Conservation (phyloP, 2,329 filamentous ascomycete species). For the Fusarium sp. region DNA sequence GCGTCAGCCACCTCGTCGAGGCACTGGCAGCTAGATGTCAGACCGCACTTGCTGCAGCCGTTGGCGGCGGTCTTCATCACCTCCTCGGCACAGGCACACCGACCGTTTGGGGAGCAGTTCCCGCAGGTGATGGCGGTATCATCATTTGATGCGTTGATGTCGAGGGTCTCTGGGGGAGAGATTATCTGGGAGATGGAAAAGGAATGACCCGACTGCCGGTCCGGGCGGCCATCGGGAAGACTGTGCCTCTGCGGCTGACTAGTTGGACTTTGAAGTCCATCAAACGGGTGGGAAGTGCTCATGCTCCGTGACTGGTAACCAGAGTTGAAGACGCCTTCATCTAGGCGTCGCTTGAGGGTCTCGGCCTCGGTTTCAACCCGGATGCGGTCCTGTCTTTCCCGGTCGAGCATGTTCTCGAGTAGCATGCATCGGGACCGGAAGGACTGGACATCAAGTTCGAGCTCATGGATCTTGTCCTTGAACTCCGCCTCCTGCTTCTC, state of each 20-base stretch:
- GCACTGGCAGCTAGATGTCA: constrained; percentile 72
- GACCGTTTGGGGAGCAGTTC: constrained; percentile 62
- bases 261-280: constrained; percentile 43
- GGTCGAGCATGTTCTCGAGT: constrained; percentile 72
- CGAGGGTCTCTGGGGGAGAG: constrained; percentile 60
- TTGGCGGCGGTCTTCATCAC: constrained; percentile 63
- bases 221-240: constrained; percentile 41
- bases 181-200: constrained; percentile 69
- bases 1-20: constrained; percentile 69
- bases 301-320: constrained; percentile 43
- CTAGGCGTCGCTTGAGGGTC: constrained; percentile 46
- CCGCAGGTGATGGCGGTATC: constrained; percentile 62
- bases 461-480: constrained; percentile 64
- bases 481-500: constrained; percentile 68
- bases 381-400: constrained; percentile 62
- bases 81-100: constrained; percentile 69
- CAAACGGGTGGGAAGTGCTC: constrained; percentile 41
- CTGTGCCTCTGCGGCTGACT: constrained; percentile 43
- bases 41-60: constrained; percentile 74
- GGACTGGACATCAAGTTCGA: constrained; percentile 75
- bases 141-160: constrained; percentile 44
- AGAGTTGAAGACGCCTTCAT: constrained; percentile 42
- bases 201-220: constrained; percentile 50
- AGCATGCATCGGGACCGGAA: constrained; percentile 70
- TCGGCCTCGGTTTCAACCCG: constrained; percentile 55